A percentile compares a stretch with the other conserved stretches of the same genome.
These are phyloP conservation scores for Mycena rebaudengoi DNA, from an alignment of 768 basidiomycete genomes.

Conservation along the genomic window DNA sequence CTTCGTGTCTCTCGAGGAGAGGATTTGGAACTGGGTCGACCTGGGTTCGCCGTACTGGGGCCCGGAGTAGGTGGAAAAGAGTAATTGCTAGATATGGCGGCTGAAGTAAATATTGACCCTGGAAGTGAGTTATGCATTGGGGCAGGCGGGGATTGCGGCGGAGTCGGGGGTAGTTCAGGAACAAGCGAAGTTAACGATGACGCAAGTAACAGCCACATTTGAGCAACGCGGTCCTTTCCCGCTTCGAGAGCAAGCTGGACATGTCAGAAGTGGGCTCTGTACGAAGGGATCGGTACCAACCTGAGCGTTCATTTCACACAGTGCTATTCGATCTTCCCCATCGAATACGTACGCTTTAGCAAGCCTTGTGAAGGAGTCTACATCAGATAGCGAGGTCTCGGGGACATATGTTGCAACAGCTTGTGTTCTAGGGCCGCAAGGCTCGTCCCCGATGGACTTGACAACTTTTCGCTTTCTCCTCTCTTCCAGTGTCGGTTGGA, in stretches of 20 bases:
- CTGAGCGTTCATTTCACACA: constrained; percentile 72
- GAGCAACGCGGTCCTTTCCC: constrained; percentile 63
- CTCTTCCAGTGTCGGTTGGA: constrained; percentile 41
- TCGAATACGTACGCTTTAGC: constrained; percentile 70
- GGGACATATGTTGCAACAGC: constrained; percentile 60
- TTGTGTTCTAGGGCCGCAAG: constrained; percentile 61
- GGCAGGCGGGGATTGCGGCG: constrained; percentile 34
- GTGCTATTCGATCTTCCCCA: constrained; percentile 50
- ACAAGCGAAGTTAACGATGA: constrained; percentile 62
- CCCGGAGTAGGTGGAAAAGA: constrained; percentile 32
- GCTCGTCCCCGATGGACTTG: constrained; percentile 70
- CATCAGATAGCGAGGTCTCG: constrained; percentile 47
- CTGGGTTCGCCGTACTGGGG: constrained; percentile 31
- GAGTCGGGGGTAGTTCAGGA: constrained; percentile 42
- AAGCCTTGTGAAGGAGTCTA: constrained; percentile 63
- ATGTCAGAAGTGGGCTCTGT: not conserved
- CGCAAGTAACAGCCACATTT: constrained; percentile 72
- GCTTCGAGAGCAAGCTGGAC: constrained; percentile 65
- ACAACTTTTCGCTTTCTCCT: constrained; percentile 39
- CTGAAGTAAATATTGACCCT: constrained; percentile 53
- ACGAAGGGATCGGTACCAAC: constrained; percentile 34
- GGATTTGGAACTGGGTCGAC: constrained; percentile 24
- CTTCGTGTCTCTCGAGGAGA: constrained; percentile 34
- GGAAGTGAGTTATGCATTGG: constrained; percentile 36
- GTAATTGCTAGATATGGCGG: constrained; percentile 42